These are phyloP conservation scores for Senecio squalidus DNA, from an alignment of 140 eudicot genomes.

Conservation along the genomic window DNA sequence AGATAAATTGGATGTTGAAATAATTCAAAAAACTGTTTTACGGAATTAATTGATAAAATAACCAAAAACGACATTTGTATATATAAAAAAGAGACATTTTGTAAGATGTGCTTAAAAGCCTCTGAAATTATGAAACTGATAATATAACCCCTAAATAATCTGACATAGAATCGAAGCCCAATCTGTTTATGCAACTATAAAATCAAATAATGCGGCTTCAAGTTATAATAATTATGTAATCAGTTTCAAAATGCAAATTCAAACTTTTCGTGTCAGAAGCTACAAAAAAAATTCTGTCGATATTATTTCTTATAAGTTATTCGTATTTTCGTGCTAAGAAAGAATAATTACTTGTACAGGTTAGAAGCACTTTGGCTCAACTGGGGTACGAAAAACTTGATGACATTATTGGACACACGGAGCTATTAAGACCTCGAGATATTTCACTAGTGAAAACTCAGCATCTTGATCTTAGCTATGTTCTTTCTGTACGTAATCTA, in stretches of 20 bases:
- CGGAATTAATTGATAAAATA: not conserved
- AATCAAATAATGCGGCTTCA: not conserved
- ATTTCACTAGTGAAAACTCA: slow-evolving; percentile 90
- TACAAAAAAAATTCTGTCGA: not conserved
- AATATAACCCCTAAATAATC: not conserved
- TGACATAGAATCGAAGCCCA: too few species aligned
- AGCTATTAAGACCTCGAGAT: slow-evolving; percentile 81
- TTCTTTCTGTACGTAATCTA: slow-evolving; percentile 64
- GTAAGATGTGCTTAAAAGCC: too few species aligned
- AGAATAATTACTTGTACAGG: slow-evolving; percentile 37
- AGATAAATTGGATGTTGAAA: slow-evolving; percentile 40
- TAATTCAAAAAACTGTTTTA: too few species aligned
- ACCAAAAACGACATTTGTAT: not conserved
- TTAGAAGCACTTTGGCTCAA: slow-evolving; percentile 96
- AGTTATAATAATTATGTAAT: not conserved
- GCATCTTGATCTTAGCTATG: slow-evolving; percentile 84
- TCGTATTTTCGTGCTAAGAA: not conserved
- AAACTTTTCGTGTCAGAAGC: too few species aligned
- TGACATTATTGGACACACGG: slow-evolving; percentile 89
- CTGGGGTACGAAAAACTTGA: slow-evolving; percentile 95
- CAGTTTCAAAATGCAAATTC: too few species aligned
- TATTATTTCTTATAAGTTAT: not conserved
- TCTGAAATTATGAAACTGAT: not conserved
- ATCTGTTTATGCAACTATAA: not conserved
- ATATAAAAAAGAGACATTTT: too few species aligned